Conservation (phyloP, 1,284 basidiomycete species). For the Ustilago lituana region DNA sequence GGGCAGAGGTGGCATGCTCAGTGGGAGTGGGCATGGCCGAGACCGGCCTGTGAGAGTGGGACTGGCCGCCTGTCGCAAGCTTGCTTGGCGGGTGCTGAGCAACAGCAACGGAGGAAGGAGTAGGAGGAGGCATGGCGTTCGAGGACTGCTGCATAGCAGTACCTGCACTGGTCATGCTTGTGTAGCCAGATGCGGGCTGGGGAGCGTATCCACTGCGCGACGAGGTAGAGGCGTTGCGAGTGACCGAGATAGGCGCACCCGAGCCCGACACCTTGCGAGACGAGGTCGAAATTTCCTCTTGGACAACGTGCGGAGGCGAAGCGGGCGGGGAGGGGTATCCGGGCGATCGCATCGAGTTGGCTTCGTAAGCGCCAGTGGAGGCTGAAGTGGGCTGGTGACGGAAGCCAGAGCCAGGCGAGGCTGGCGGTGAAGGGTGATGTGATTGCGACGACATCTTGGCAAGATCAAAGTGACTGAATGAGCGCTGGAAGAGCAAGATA, state of each 20-base stretch:
- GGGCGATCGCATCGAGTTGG: slow-evolving; percentile 25
- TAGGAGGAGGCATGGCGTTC: slow-evolving; percentile 11
- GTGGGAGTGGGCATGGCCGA: slow-evolving; percentile 61
- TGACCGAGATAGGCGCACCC: slow-evolving; percentile 16
- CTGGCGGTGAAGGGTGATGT: slow-evolving; percentile 38
- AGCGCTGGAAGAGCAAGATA: no score
- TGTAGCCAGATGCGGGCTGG: slow-evolving; percentile 17
- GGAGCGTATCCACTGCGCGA: slow-evolving; percentile 17
- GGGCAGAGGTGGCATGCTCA: slow-evolving; percentile 23
- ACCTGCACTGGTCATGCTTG: slow-evolving; percentile 42
- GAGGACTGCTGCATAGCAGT: slow-evolving; percentile 31
- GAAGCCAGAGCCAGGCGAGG: slow-evolving; percentile 30
- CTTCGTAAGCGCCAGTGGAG: slow-evolving; percentile 5
- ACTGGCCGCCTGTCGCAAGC: slow-evolving; percentile 57
- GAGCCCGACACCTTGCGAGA: slow-evolving; percentile 16
- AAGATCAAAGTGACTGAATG: no score
- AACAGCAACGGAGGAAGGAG: slow-evolving; percentile 1
- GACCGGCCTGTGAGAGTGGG: slow-evolving; percentile 56
- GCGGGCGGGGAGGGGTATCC: slow-evolving; percentile 44
- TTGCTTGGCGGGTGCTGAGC: slow-evolving; percentile 53
- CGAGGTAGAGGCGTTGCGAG: slow-evolving; percentile 26
- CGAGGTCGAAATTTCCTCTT: slow-evolving; percentile 3
- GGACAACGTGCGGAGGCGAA: slow-evolving; percentile 32
- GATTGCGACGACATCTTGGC: slow-evolving; percentile 24
- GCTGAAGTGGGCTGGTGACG: slow-evolving; percentile 11